A percentile compares a stretch with the other conserved stretches of the same genome.
Evolutionary conservation across 129 eudicot genomes (phyloP).

Genomic region (Flaveria sonorensis): DNA sequence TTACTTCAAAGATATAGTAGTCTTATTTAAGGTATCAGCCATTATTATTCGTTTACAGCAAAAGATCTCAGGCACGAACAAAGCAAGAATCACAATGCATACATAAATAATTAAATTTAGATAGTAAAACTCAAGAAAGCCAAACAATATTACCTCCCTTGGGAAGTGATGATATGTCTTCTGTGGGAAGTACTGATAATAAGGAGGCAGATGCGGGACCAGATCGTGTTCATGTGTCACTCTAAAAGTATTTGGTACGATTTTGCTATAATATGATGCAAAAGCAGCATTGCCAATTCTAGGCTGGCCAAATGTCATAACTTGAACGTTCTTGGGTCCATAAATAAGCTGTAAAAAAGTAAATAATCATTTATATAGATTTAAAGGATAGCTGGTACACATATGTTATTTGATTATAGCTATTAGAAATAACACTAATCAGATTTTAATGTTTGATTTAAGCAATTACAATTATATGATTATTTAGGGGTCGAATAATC

Average conservation of each 20-base stretch:
- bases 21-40: not conserved
- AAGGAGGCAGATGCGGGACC: conserved; percentile 97
- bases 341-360: conserved; percentile 57
- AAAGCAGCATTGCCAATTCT: conserved; percentile 93
- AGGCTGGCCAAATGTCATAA: conserved; percentile 95
- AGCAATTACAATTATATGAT: not conserved
- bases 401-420: not conserved
- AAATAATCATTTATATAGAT: conserved; percentile 17
- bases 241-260: conserved; percentile 82
- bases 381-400: not conserved
- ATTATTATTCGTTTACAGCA: not conserved
- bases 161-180: conserved; percentile 94
- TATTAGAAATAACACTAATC: not conserved
- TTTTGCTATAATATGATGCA: conserved; percentile 65
- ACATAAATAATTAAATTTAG: not conserved
- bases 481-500: not conserved
- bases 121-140: conserved; percentile 8
- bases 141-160: conserved; percentile 68
- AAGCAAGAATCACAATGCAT: not conserved
- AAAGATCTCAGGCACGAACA: not conserved
- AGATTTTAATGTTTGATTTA: not conserved
- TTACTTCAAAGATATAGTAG: not conserved
- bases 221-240: conserved; percentile 86
- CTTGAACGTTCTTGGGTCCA: conserved; percentile 62
- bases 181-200: conserved; percentile 67